A percentile compares a stretch with the other conserved stretches of the same genome.
Evolutionary conservation across 441 rosid species (phyloP).

Genomic region (Brassica hybrid): DNA sequence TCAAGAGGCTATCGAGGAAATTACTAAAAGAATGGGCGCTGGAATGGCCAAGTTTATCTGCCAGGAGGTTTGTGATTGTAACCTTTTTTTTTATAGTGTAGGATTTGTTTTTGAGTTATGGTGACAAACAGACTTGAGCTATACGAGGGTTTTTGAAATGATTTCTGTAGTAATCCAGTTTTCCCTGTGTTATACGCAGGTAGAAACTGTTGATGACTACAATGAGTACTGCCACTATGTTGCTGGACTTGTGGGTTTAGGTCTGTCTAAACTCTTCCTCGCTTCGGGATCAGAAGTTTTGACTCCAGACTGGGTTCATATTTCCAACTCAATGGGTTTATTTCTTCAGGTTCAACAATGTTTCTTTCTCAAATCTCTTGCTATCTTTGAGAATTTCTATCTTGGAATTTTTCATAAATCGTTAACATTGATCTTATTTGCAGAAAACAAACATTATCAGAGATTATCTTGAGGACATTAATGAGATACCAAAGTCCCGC

Average conservation of each 20-base stretch:
- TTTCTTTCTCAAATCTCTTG: not conserved
- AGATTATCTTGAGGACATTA: slow-evolving; percentile 84
- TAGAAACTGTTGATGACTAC: slow-evolving; percentile 77
- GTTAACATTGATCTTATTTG: not conserved
- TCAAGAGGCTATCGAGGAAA: slow-evolving; percentile 83
- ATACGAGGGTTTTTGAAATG: not conserved
- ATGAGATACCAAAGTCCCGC: slow-evolving; percentile 88
- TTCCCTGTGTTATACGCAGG: slow-evolving; percentile 53
- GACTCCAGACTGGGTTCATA: slow-evolving; percentile 47
- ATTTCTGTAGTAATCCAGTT: slow-evolving; percentile 5
- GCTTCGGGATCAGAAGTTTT: slow-evolving; percentile 72
- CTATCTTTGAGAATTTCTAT: not conserved
- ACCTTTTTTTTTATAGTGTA: too few relatives aligned
- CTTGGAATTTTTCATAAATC: not conserved
- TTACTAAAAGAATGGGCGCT: slow-evolving; percentile 90
- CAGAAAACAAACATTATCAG: slow-evolving; percentile 86
- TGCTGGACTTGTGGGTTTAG: slow-evolving; percentile 90
- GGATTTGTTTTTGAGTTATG: too few relatives aligned
- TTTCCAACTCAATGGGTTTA: slow-evolving; percentile 83
- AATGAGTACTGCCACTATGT: slow-evolving; percentile 93
- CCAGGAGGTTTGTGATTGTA: slow-evolving; percentile 72
- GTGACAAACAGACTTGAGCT: too few relatives aligned
- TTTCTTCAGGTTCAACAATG: slow-evolving; percentile 69
- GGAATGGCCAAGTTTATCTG: slow-evolving; percentile 98
- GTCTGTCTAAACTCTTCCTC: slow-evolving; percentile 80